A percentile compares a stretch with the other conserved stretches of the same genome.
Evolutionary conservation across 805 yeast species (phyloP).

Genomic region (Saccharomycodes ludwigii): DNA sequence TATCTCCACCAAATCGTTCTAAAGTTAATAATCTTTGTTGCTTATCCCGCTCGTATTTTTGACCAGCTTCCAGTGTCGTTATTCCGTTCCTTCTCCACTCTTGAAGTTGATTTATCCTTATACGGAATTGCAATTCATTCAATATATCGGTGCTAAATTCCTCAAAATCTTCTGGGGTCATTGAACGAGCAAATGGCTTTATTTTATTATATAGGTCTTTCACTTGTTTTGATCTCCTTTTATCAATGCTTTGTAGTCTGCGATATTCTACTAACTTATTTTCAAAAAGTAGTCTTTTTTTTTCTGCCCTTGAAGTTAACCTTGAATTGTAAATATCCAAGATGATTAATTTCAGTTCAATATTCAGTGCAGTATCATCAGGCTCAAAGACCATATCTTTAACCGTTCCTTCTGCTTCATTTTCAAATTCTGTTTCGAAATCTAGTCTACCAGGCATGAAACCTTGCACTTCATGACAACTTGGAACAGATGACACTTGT

Average conservation of each 20-base stretch:
- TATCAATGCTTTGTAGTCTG: slow-evolving; percentile 68
- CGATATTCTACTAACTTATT: slow-evolving; percentile 78
- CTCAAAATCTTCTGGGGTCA: slow-evolving; percentile 73
- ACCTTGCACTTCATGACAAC: slow-evolving; percentile 94
- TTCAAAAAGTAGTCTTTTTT: slow-evolving; percentile 69
- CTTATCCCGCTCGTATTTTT: slow-evolving; percentile 81
- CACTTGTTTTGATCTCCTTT: slow-evolving; percentile 79
- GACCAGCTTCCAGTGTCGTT: slow-evolving; percentile 70
- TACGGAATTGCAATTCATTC: slow-evolving; percentile 66
- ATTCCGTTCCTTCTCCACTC: slow-evolving; percentile 90
- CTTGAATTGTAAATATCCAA: slow-evolving; percentile 84
- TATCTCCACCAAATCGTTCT: slow-evolving; percentile 34
- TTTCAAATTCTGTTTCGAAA: slow-evolving; percentile 92
- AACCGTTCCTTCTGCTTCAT: slow-evolving; percentile 88
- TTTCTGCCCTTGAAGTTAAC: slow-evolving; percentile 83
- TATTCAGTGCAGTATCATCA: slow-evolving; percentile 79
- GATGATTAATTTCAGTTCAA: slow-evolving; percentile 78
- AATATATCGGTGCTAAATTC: slow-evolving; percentile 61
- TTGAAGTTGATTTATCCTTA: slow-evolving; percentile 79
- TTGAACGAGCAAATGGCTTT: slow-evolving; percentile 69
- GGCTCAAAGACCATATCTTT: slow-evolving; percentile 94
- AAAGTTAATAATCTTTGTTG: slow-evolving; percentile 49
- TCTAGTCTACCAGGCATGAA: slow-evolving; percentile 98
- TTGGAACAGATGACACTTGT: slow-evolving; percentile 84
- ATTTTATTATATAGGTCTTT: slow-evolving; percentile 65